These are phyloP conservation scores for Graphiopsis chlorocephala DNA, from an alignment of 2,329 filamentous ascomycete genomes.

Conservation along the genomic window DNA sequence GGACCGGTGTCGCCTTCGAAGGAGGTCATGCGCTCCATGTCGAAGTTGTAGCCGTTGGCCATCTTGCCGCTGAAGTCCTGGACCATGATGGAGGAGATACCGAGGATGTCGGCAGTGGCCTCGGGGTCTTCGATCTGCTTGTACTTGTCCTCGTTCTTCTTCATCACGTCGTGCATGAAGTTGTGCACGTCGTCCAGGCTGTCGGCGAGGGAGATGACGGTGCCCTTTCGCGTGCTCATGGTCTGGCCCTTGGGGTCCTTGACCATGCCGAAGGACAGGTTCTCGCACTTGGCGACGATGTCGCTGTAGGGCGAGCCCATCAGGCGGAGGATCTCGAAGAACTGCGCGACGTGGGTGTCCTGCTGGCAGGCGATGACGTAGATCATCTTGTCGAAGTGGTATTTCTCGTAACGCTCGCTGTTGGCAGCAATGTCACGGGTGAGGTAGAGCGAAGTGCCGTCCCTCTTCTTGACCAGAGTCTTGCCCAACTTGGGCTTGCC, in stretches of 20 bases:
- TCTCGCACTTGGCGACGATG: constrained; percentile 57
- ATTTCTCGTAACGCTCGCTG: constrained; percentile 59
- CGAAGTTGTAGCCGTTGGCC: constrained; percentile 69
- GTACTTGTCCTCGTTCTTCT: constrained; percentile 86
- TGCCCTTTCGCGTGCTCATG: constrained; percentile 63
- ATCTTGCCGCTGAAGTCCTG: constrained; percentile 97
- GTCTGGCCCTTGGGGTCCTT: constrained; percentile 47
- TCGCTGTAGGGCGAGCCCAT: constrained; percentile 58
- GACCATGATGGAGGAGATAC: constrained; percentile 94
- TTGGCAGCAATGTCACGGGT: constrained; percentile 68
- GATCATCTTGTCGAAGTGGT: constrained; percentile 66
- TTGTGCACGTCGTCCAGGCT: constrained; percentile 65
- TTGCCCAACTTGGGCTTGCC: constrained; percentile 65
- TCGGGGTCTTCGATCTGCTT: constrained; percentile 80
- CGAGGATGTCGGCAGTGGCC: constrained; percentile 78
- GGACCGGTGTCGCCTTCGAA: constrained; percentile 85
- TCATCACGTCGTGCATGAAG: constrained; percentile 98
- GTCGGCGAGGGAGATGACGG: constrained; percentile 47
- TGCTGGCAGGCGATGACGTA: constrained; percentile 65
- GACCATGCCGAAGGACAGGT: constrained; percentile 67
- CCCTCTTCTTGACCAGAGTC: constrained; percentile 64
- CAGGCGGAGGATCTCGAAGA: constrained; percentile 63
- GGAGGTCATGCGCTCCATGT: constrained; percentile 77
- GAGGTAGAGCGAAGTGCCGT: constrained; percentile 66
- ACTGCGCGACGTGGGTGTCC: constrained; percentile 62